Base-by-base conservation (phyloP, 2,329 filamentous ascomycete species). In the Penicillium paneum region DNA sequence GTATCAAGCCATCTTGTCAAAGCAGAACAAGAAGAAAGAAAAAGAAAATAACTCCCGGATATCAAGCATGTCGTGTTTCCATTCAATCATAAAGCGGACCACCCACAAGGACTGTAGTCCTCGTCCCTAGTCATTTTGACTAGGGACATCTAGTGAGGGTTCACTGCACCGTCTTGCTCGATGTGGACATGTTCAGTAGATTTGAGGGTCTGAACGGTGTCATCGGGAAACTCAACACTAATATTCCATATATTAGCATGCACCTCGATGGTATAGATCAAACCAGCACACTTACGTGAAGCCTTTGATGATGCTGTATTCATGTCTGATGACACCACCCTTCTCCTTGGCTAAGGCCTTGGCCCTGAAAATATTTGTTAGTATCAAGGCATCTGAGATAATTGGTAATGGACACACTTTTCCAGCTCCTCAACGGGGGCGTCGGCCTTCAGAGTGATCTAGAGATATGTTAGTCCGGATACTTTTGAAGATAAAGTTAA, bases 261-360 rank as follows among this genome's bases (percentile, higher is more conserved):
- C 8, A 13, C 12, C 10, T 29, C 8, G 28, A 40, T 34, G 11
- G 17, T 11, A 41, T 35, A 17, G n/a, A 24, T n/a, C 8, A 3
- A 21, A 34, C 15, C 5, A 15, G 32, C 54, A 26, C 32, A 80
- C 89, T 64, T 85, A 97, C 93, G 89, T 87, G 79, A 97, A 97
- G 55, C 88, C 92, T 79, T 93, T 95, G 82, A 96, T 91, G 66
- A 96, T 76, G 57, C 78, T 87, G 80, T 90, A 96, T 73, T 94
- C 89, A 65, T 94, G 86, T 52, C 78, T 84, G 77, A 97, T 94
- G 74, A 84, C 85, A 71, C 91, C 93, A 69, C 93, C 93, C 71
- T 93, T 84, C 39, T 87, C 82, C 56, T 72, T 77, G 64, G 86
- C 89, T 55, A 86, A 78, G 72, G 92, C 78, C 85, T 96, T 96